These are phyloP conservation scores for Cladosporium sp. DNA, from an alignment of 2,329 filamentous ascomycete species.

Conservation along the genomic window DNA sequence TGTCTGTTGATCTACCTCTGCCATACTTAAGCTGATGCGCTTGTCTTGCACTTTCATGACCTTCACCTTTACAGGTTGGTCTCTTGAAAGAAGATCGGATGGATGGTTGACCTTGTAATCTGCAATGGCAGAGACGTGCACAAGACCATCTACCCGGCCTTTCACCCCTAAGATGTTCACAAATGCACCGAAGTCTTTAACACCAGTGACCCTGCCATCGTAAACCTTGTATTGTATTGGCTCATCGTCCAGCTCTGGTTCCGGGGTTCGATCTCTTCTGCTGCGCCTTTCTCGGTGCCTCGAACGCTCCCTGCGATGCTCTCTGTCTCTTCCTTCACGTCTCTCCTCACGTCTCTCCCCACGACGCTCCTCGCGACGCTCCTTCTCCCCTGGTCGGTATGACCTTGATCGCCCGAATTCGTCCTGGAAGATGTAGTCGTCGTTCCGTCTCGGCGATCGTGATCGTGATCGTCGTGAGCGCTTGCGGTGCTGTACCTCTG, in stretches of 20 bases:
- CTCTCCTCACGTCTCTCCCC: background rate
- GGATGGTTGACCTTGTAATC: slow-evolving; percentile 88
- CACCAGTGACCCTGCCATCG: slow-evolving; percentile 79
- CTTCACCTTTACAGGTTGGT: slow-evolving; percentile 88
- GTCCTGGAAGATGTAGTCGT: slow-evolving; percentile 55
- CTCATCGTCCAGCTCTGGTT: slow-evolving; percentile 72
- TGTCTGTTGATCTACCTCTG: slow-evolving; percentile 87
- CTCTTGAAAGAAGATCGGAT: slow-evolving; percentile 74
- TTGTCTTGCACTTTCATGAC: slow-evolving; percentile 79
- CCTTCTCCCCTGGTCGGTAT: slow-evolving; percentile 33
- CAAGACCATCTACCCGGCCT: slow-evolving; percentile 86
- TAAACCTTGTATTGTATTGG: slow-evolving; percentile 86
- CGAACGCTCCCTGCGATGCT: slow-evolving; percentile 41
- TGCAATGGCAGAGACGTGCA: slow-evolving; percentile 86
- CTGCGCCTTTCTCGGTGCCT: slow-evolving; percentile 33
- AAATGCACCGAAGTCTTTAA: slow-evolving; percentile 95
- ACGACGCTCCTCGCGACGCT: slow-evolving; percentile 34
- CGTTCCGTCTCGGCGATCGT: slow-evolving; percentile 45
- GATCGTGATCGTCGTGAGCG: slow-evolving; percentile 46
- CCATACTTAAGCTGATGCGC: slow-evolving; percentile 88
- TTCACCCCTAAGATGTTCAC: slow-evolving; percentile 84
- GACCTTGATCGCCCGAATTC: slow-evolving; percentile 52
- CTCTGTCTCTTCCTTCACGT: slow-evolving; percentile 15
- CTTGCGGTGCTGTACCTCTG: slow-evolving; percentile 39
- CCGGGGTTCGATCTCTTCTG: slow-evolving; percentile 58